phyloP scores from a whole-genome alignment of 2,329 filamentous ascomycete species.

The Sphaerulina vaccinii region DNA sequence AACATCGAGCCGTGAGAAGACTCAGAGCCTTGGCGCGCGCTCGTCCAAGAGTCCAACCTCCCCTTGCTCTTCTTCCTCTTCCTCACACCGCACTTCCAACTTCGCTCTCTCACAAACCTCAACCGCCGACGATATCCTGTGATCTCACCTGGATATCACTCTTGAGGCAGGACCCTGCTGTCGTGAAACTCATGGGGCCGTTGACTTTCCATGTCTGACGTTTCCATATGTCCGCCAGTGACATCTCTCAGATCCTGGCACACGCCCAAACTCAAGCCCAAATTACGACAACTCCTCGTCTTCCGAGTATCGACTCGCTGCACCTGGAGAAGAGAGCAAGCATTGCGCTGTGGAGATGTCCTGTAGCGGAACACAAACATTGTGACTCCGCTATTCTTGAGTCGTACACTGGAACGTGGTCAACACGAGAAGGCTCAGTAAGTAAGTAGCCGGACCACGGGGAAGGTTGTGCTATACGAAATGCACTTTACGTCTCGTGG shows the following conservation, averaged over 20 bases:
- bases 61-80: neutral
- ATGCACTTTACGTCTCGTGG: neutral
- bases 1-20: too few relatives aligned
- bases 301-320: neutral
- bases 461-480: slow-evolving; percentile 2
- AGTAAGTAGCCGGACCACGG: slow-evolving; percentile 1
- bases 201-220: neutral
- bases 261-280: slow-evolving; percentile 7
- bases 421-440: too few relatives aligned
- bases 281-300: slow-evolving; percentile 1
- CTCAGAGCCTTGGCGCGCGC: too few relatives aligned
- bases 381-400: neutral
- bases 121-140: too few relatives aligned
- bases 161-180: too few relatives aligned
- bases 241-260: slow-evolving; percentile 2
- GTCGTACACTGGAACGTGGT: slow-evolving; percentile 3
- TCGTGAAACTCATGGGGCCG: slow-evolving; percentile 8
- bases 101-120: too few relatives aligned
- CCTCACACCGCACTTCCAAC: neutral
- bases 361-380: neutral
- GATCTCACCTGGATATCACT: too few relatives aligned
- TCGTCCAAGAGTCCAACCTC: too few relatives aligned
- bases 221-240: neutral
- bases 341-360: slow-evolving; percentile 1
- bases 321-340: neutral